Conservation (phyloP, 2,329 filamentous ascomycete genomes). For the Graphilbum sp. region DNA sequence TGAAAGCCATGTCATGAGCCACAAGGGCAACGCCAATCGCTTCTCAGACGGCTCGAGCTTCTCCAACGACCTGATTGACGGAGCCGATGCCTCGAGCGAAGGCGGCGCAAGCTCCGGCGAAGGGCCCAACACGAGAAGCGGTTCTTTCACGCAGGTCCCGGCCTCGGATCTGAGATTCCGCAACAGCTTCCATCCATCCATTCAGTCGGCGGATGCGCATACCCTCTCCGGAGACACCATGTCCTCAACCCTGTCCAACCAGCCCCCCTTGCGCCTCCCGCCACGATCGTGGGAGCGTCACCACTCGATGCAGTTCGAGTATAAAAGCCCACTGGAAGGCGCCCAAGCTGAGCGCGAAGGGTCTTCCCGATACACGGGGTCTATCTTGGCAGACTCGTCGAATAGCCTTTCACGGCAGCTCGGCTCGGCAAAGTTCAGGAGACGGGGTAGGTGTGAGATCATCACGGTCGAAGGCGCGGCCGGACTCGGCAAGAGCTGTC, state of each 20-base stretch:
- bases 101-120: slow-evolving; percentile 38
- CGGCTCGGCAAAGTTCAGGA: slow-evolving; percentile 39
- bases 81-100: slow-evolving; percentile 40
- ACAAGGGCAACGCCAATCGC: slow-evolving; percentile 24
- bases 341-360: slow-evolving; percentile 23
- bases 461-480: slow-evolving; percentile 43
- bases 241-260: slow-evolving; percentile 27
- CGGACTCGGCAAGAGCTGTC: slow-evolving; percentile 48
- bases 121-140: slow-evolving; percentile 30
- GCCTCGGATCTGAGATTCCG: slow-evolving; percentile 24
- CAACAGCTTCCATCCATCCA: slow-evolving; percentile 23
- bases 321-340: slow-evolving; percentile 28
- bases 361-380: slow-evolving; percentile 21
- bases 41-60: slow-evolving; percentile 37
- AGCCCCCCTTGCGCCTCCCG: slow-evolving; percentile 18
- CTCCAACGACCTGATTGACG: slow-evolving; percentile 31
- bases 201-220: slow-evolving; percentile 24
- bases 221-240: slow-evolving; percentile 32
- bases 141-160: slow-evolving; percentile 29
- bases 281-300: slow-evolving; percentile 35
- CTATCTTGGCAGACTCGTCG: slow-evolving; percentile 24
- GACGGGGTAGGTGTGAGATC: slow-evolving; percentile 47
- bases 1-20: slow-evolving; percentile 38
- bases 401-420: slow-evolving; percentile 37
- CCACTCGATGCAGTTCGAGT: slow-evolving; percentile 32